Conservation (phyloP, 768 basidiomycete species). For the Austroboletus eburneus region DNA sequence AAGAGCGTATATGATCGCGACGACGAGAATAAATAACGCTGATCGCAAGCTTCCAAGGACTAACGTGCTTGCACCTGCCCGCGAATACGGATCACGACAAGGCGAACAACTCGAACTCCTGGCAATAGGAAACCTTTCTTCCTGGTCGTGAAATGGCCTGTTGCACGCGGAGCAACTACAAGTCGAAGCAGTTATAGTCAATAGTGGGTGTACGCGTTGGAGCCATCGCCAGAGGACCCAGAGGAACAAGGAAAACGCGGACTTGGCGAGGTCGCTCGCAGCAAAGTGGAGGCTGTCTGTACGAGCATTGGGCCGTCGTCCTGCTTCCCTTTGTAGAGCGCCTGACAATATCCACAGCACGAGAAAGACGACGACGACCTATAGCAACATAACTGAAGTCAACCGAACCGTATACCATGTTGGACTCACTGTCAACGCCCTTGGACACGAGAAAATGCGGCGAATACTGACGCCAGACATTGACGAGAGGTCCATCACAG, state of each 20-base stretch:
- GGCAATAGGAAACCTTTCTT: slow-evolving; percentile 2
- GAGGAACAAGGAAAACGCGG: slow-evolving; percentile 10
- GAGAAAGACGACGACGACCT: slow-evolving; percentile 12
- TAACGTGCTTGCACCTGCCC: not conserved
- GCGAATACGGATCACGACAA: slow-evolving; percentile 5
- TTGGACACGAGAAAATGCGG: not conserved
- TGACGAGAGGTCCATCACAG: too few relatives aligned
- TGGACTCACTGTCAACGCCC: too few relatives aligned
- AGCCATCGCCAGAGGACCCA: slow-evolving; percentile 10
- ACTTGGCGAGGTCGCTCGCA: slow-evolving; percentile 19
- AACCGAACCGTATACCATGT: too few relatives aligned
- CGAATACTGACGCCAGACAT: too few relatives aligned
- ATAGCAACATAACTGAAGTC: too few relatives aligned
- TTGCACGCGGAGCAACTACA: slow-evolving; percentile 4
- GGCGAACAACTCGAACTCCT: not conserved
- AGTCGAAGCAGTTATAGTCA: not conserved
- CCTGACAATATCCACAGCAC: slow-evolving; percentile 15
- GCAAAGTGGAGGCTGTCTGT: slow-evolving; percentile 16
- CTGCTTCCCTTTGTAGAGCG: not conserved
- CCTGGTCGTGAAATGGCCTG: slow-evolving; percentile 5
- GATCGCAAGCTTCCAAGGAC: slow-evolving; percentile 12
- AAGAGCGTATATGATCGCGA: slow-evolving; percentile 11
- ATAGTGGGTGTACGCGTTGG: not conserved
- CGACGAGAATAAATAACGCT: slow-evolving; percentile 10
- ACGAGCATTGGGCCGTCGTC: not conserved